Percentiles rank a stretch among this genome's conserved stretches.
Conservation (phyloP, 495 filamentous ascomycete species). For the Clavariopsis aquatica region DNA sequence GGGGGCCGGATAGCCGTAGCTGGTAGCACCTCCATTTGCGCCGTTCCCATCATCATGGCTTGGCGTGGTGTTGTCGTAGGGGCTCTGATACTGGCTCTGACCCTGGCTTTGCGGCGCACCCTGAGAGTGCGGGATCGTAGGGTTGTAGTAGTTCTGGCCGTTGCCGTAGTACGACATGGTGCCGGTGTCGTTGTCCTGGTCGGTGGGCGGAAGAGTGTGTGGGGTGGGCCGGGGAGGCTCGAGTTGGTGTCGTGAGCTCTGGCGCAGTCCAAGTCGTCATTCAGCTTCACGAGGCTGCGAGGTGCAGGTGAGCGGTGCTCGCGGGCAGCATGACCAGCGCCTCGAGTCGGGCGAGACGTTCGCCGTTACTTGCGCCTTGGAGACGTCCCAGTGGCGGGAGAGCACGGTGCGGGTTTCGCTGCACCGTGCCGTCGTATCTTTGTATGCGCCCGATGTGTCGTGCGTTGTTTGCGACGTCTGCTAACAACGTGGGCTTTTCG, state of each 20-base stretch:
- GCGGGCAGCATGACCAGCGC: constrained; percentile 30
- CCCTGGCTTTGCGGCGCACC: constrained; percentile 1
- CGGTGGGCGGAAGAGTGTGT: background rate
- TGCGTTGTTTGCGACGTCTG: background rate
- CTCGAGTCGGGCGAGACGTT: background rate
- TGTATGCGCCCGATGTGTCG: background rate
- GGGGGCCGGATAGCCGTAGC: constrained; percentile 45
- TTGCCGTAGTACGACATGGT: constrained; percentile 56
- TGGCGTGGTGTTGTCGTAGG: constrained; percentile 58
- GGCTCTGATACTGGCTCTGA: constrained; percentile 35
- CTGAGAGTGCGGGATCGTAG: constrained; percentile 39
- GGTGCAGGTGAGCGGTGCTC: constrained; percentile 6
- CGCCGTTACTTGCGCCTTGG: background rate
- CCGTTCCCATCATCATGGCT: constrained; percentile 85
- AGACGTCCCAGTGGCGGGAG: background rate
- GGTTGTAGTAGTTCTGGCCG: constrained; percentile 51
- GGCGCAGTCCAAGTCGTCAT: constrained; percentile 21
- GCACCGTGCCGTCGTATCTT: background rate
- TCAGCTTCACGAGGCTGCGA: constrained; percentile 33
- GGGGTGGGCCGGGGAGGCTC: background rate
- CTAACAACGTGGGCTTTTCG: background rate
- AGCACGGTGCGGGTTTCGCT: background rate
- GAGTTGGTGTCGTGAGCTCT: constrained; percentile 4
- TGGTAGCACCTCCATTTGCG: constrained; percentile 42
- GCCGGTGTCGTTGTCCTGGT: background rate